These are phyloP conservation scores for Boletus rufocinnamomeus DNA, from an alignment of 768 basidiomycete genomes.

Conservation along the genomic window DNA sequence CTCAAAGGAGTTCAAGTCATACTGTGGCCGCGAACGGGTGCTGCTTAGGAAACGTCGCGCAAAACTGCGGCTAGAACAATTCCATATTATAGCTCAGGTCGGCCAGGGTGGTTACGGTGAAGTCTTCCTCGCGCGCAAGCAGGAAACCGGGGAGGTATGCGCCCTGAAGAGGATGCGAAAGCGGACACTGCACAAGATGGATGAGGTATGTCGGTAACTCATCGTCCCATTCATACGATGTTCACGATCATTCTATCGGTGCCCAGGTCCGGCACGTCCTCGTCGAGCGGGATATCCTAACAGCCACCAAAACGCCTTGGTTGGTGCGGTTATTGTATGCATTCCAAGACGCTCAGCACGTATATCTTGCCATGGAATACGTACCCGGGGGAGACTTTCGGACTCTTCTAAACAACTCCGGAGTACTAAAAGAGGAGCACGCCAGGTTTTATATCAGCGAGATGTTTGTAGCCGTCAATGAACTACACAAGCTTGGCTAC, in stretches of 20 bases:
- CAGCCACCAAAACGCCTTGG: constrained; percentile 97
- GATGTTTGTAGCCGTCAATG: constrained; percentile 94
- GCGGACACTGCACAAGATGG: constrained; percentile 95
- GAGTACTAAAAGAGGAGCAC: constrained; percentile 96
- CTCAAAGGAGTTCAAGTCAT: constrained; percentile 84
- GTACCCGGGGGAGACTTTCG: constrained; percentile 98
- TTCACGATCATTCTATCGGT: background rate
- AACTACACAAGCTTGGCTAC: constrained; percentile 96
- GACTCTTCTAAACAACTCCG: constrained; percentile 95
- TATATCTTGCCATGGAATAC: constrained; percentile 99
- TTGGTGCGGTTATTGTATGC: constrained; percentile 93
- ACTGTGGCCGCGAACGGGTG: constrained; percentile 92
- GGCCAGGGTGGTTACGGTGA: constrained; percentile 99
- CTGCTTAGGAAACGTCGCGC: constrained; percentile 89
- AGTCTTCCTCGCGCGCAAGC: constrained; percentile 93
- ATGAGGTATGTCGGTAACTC: constrained; percentile 63
- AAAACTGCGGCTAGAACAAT: constrained; percentile 91
- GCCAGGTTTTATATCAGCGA: constrained; percentile 96
- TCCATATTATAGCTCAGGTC: constrained; percentile 98
- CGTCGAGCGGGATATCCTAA: constrained; percentile 96
- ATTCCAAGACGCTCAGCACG: constrained; percentile 89
- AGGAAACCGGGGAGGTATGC: constrained; percentile 94
- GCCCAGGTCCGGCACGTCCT: constrained; percentile 92
- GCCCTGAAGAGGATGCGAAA: constrained; percentile 98
- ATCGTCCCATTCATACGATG: background rate